These are phyloP conservation scores for Corymbia calophylla DNA, from an alignment of 441 rosid genomes.

Conservation along the genomic window DNA sequence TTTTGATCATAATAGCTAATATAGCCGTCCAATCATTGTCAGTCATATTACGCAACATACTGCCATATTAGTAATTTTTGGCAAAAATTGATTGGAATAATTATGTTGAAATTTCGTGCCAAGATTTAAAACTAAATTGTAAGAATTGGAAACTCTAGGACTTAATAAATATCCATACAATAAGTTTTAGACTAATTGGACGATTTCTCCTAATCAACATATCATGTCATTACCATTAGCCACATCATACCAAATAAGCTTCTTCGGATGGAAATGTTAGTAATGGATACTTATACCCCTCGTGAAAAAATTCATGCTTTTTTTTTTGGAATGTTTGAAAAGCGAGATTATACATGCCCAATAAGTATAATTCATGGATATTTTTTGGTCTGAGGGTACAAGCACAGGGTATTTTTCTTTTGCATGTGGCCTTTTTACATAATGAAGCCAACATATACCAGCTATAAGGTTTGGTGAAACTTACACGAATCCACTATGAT, in stretches of 20 bases:
- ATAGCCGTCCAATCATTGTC: background rate
- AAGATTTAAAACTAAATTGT: background rate
- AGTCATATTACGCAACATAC: rapidly evolving
- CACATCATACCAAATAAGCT: background rate
- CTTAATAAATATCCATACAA: rapidly evolving
- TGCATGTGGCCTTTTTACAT: background rate
- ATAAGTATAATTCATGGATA: too few relatives aligned
- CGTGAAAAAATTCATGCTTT: background rate
- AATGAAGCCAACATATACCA: background rate
- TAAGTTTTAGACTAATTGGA: rapidly evolving
- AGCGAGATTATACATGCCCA: too few relatives aligned
- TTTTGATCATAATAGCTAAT: rapidly evolving
- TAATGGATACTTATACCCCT: background rate
- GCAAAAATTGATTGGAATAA: background rate
- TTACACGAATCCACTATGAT: background rate
- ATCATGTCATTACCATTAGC: background rate
- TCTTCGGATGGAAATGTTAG: background rate
- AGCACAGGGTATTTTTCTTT: background rate
- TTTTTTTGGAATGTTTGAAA: too few relatives aligned
- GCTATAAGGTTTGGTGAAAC: background rate
- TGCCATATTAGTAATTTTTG: too few relatives aligned
- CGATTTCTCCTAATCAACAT: background rate
- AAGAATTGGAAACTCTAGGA: background rate
- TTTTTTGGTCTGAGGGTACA: background rate
- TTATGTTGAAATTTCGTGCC: rapidly evolving